These are phyloP conservation scores for Wickerhamiella pararugosa DNA, from an alignment of 1,139 yeast species.

Conservation along the genomic window DNA sequence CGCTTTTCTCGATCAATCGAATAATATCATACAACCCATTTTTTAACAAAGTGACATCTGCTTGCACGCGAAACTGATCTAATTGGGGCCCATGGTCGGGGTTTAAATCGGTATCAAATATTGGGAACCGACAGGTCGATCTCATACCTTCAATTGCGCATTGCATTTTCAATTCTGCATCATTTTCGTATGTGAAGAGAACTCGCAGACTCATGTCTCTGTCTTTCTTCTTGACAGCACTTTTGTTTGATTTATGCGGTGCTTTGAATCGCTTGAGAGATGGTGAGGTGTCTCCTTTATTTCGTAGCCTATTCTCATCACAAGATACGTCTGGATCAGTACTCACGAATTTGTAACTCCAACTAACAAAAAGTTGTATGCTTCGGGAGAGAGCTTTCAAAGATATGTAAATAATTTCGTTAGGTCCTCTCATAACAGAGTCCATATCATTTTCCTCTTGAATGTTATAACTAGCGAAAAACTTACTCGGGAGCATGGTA, in stretches of 20 bases:
- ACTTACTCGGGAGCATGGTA: background rate
- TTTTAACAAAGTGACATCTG: slow-evolving; percentile 14
- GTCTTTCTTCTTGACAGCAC: too few species aligned
- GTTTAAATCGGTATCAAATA: slow-evolving; percentile 26
- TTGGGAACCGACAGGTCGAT: slow-evolving; percentile 57
- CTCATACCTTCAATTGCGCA: slow-evolving; percentile 48
- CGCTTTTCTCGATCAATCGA: background rate
- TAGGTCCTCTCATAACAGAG: too few species aligned
- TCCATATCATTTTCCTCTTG: background rate
- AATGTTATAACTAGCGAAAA: slow-evolving; percentile 1
- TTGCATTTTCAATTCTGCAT: slow-evolving; percentile 50
- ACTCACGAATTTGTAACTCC: slow-evolving; percentile 11
- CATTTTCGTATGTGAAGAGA: slow-evolving; percentile 24
- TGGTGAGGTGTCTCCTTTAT: too few species aligned
- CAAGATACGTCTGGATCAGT: slow-evolving; percentile 3
- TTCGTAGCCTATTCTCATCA: background rate
- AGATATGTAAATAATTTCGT: background rate
- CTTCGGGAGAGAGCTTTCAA: slow-evolving; percentile 17
- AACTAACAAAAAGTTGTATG: slow-evolving; percentile 17
- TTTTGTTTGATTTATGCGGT: too few species aligned
- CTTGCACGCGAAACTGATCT: slow-evolving; percentile 32
- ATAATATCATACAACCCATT: too few species aligned
- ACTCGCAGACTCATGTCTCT: too few species aligned
- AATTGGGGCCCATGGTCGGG: slow-evolving; percentile 22
- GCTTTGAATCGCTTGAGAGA: too few species aligned